Evolutionary conservation across 352 stramenopile genomes (phyloP).

Genomic region (Aphanomyces euteiches): DNA sequence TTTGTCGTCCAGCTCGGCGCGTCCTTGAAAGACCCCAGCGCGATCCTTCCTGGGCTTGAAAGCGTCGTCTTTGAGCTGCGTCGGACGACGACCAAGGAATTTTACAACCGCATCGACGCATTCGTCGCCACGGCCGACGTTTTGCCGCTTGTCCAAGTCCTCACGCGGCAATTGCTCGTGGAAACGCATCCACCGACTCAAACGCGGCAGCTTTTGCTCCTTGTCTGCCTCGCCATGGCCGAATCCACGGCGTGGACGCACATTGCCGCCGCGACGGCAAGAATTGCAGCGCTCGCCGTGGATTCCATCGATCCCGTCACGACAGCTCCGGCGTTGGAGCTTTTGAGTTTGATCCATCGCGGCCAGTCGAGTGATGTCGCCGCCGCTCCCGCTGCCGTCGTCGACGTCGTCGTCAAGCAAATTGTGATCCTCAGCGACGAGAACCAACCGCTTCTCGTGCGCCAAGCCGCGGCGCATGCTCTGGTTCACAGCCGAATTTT

Average conservation of each 20-base stretch:
- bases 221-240: constrained; percentile 31
- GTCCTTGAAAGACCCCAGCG: neutral
- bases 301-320: constrained; percentile 50
- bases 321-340: constrained; percentile 49
- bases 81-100: constrained; percentile 14
- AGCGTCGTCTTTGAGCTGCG: constrained; percentile 27
- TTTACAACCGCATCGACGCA: neutral
- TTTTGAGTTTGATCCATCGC: constrained; percentile 50
- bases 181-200: constrained; percentile 70
- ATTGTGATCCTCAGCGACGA: constrained; percentile 38
- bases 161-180: constrained; percentile 48
- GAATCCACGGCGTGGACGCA: neutral
- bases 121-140: neutral
- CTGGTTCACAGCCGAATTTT: constrained; percentile 30
- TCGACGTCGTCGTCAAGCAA: constrained; percentile 19
- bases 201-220: constrained; percentile 48
- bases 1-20: neutral
- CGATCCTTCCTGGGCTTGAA: neutral
- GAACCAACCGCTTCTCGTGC: constrained; percentile 55
- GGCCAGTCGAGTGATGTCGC: constrained; percentile 26
- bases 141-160: constrained; percentile 37
- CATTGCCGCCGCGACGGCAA: neutral
- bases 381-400: neutral
- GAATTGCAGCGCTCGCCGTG: constrained; percentile 34
- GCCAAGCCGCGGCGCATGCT: constrained; percentile 50